Evolutionary conservation across 257 asterid genomes (phyloP), one percentile per base, ranked within the genome.

Genomic region (Paraleonurus japonicus): DNA sequence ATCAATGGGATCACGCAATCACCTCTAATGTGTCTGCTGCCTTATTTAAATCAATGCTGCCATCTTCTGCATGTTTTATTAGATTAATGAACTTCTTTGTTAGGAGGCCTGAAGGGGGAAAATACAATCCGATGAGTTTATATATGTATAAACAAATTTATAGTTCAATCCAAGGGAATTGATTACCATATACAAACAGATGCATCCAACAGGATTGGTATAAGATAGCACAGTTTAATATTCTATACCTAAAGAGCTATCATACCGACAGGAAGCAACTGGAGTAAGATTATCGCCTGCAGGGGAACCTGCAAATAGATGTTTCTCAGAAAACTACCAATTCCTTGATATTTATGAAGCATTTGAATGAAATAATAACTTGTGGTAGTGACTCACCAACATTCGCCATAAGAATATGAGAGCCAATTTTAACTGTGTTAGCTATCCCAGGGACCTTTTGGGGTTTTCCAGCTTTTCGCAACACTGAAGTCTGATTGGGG

Each of bases 1-100:
- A 43, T 45, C 33, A 64, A 22, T 62, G 35, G 20, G 63, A 10
- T 72, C 50, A 73, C 5, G 63, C 19, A 69, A 78, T 64, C 67
- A 90, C 98, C 87, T 90, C 96, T 75, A 92, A 80, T 16, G 90
- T 84, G 65, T 86, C 93, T 61, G 97, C 98, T 64, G 97, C 98
- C 76, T 81, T 85, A 81, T 92, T 92, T 47, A 92, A 81, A 80
- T 92, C 98, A 80, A 92, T 88, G 23, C 88, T 83, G 61, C 96
- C 96, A 72, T 89, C 95, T 84, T 90, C 97, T 43, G 97, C 95
- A 7, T 85, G 96, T 76, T 87, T 88, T 39, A 90, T 90, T 66
- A 92, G 86, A 83, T 90, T 85, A 62, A 90, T 84, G 81, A 92
- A 92, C 84, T 88, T 92, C 80, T 88, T 88, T 73, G 98, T 90